Evolutionary conservation across 768 basidiomycete genomes (phyloP), one percentile per base, ranked within the genome.

Genomic region (Paxillus ammoniavirescens): DNA sequence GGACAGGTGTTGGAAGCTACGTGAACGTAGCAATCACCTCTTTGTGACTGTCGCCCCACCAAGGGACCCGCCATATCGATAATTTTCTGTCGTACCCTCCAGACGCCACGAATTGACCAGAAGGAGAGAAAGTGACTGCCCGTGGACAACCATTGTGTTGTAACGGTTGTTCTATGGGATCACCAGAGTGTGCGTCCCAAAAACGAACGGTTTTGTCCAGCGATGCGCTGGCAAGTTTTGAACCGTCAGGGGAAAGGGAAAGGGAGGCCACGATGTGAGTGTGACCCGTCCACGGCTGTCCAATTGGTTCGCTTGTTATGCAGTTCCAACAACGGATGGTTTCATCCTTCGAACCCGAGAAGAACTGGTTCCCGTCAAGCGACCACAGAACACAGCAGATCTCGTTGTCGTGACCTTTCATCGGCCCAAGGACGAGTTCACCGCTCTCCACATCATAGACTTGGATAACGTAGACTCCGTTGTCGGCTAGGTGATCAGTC

Each of bases 291-390:
- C 48, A 56, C 0, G 38, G 36, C 2, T 15, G 15, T 30, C 51
- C 42, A 3, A 53, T 46, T 12, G 4, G 17, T 14, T 40, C 40
- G 17, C 17, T 52, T 2, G 58, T 57, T 0, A 12, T 0, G 3
- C 42, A 23, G 6, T 51, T 23, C 58, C 62, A 63, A 18, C 53
- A 51, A 5, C 51, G 51, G 42, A 63, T 63, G 0, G 50, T 51
- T 1, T 30, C 7, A 15, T 55, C 50, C 0, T 7, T 0, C 0
- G 47, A 50, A 1, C 10, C 44, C 17, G 55, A 56, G 28, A 49
- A 56, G 38, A 56, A 15, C 31, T 12, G 36, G 2, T 14, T 23
- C 21, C 51, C 55, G 47, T 56, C 51, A 4, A 12, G 51, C 12
- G 55, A 49, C 55, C 51, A 56, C 15, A 43, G 3, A 3, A 52